Conservation (phyloP, 129 eudicot genomes). For the Artemisia argyi region DNA sequence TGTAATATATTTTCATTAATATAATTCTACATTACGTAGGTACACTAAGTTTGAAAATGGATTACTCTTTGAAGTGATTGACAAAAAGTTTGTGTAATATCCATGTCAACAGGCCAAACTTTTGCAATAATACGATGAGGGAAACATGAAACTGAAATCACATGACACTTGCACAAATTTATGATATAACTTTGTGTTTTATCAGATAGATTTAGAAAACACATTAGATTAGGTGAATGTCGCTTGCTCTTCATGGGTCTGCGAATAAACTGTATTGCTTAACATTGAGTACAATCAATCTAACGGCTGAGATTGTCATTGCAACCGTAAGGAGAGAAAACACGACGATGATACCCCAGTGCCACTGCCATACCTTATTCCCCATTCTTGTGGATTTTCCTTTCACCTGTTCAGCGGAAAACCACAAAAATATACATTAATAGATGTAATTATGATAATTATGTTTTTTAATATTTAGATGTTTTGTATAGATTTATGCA, state of each 20-base stretch:
- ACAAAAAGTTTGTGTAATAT: too few relatives aligned
- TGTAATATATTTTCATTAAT: too few relatives aligned
- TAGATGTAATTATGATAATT: background rate
- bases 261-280: constrained; percentile 46
- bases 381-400: constrained; percentile 37
- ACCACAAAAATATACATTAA: background rate
- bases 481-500: background rate
- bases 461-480: background rate
- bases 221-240: background rate
- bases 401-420: constrained; percentile 39
- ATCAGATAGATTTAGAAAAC: background rate
- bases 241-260: constrained; percentile 25
- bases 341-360: constrained; percentile 36
- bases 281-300: constrained; percentile 39
- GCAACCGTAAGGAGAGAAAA: constrained; percentile 54
- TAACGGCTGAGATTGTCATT: constrained; percentile 49
- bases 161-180: constrained; percentile 7
- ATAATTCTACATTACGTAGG: too few relatives aligned
- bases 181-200: background rate
- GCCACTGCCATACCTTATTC: constrained; percentile 60
- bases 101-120: too few relatives aligned
- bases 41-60: too few relatives aligned
- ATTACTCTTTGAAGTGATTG: too few relatives aligned
- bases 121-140: too few relatives aligned
- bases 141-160: background rate